These are phyloP conservation scores for Phyllosticta paracitricarpa DNA, from an alignment of 2,329 filamentous ascomycete species.

Conservation along the genomic window DNA sequence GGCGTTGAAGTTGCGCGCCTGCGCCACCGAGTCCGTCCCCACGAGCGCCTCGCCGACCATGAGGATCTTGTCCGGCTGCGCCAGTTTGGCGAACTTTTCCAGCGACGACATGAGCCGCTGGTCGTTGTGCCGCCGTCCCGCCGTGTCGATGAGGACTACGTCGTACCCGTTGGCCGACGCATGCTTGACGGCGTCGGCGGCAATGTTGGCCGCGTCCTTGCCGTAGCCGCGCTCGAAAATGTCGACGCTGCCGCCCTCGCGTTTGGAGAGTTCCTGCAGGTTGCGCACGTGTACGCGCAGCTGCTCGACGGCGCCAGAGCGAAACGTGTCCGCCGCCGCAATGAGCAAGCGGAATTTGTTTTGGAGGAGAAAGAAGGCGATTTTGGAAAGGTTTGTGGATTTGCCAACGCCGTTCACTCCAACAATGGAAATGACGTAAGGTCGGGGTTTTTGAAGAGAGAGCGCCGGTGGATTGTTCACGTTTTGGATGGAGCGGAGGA, in stretches of 20 bases:
- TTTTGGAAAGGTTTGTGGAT: conserved; percentile 94
- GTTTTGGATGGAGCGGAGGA: conserved; percentile 83
- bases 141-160: conserved; percentile 94
- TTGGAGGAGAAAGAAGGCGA: conserved; percentile 94
- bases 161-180: conserved; percentile 70
- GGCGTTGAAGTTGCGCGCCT: conserved; percentile 92
- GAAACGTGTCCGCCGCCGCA: conserved; percentile 92
- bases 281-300: conserved; percentile 92
- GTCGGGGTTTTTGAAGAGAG: conserved; percentile 56
- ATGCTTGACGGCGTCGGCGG: conserved; percentile 81
- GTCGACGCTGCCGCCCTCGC: conserved; percentile 73
- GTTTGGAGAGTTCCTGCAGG: conserved; percentile 73
- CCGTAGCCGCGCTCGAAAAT: conserved; percentile 96
- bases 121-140: conserved; percentile 90
- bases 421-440: conserved; percentile 96
- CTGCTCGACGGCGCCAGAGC: conserved; percentile 93
- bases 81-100: conserved; percentile 95
- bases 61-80: conserved; percentile 93
- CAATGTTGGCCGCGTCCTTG: conserved; percentile 92
- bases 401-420: conserved; percentile 98
- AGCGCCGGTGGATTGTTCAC: conserved; percentile 52
- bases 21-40: conserved; percentile 87
- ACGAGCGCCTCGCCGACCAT: conserved; percentile 95
- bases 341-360: conserved; percentile 95
- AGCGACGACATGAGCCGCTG: conserved; percentile 90